Percentiles rank a stretch among this genome's conserved stretches.
phyloP scores from a whole-genome alignment of 768 basidiomycete genomes.

The Chalciporus piperatus region DNA sequence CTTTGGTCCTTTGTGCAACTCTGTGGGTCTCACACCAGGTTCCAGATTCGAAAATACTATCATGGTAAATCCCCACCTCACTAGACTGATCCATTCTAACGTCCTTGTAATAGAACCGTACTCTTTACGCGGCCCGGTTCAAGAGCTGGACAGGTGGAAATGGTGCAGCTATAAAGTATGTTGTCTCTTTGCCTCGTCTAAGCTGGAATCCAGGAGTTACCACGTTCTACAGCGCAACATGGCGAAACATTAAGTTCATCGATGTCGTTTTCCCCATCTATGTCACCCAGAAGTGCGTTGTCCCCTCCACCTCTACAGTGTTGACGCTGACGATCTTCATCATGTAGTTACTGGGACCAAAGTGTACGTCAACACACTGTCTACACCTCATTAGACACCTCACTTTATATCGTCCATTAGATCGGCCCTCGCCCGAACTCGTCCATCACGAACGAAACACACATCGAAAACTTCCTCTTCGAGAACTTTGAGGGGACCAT shows the following conservation, averaged over 20 bases:
- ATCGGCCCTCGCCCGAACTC: constrained; percentile 44
- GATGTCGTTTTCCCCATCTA: constrained; percentile 60
- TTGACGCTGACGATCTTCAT: too few relatives aligned
- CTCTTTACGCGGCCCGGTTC: constrained; percentile 60
- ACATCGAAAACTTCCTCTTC: constrained; percentile 54
- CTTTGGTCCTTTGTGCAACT: constrained; percentile 32
- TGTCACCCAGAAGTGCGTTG: constrained; percentile 56
- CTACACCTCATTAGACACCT: too few relatives aligned
- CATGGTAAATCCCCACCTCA: neutral
- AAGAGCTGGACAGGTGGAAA: constrained; percentile 68
- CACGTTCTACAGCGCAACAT: constrained; percentile 44
- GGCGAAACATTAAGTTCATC: constrained; percentile 52
- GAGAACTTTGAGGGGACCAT: constrained; percentile 52
- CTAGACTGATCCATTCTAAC: too few relatives aligned
- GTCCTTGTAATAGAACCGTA: constrained; percentile 37
- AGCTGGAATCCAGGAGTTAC: too few relatives aligned
- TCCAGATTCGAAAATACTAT: constrained; percentile 2
- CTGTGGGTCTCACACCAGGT: neutral
- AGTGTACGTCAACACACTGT: constrained; percentile 39
- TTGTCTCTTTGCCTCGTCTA: neutral
- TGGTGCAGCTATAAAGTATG: constrained; percentile 54
- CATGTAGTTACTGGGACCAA: constrained; percentile 60
- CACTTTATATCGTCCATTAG: constrained; percentile 4
- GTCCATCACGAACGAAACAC: constrained; percentile 49
- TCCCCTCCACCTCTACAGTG: too few relatives aligned